Percentiles rank a stretch among this genome's conserved stretches.
Evolutionary conservation across 2,329 filamentous ascomycete species (phyloP).

Genomic region (Ophiostoma piceae): DNA sequence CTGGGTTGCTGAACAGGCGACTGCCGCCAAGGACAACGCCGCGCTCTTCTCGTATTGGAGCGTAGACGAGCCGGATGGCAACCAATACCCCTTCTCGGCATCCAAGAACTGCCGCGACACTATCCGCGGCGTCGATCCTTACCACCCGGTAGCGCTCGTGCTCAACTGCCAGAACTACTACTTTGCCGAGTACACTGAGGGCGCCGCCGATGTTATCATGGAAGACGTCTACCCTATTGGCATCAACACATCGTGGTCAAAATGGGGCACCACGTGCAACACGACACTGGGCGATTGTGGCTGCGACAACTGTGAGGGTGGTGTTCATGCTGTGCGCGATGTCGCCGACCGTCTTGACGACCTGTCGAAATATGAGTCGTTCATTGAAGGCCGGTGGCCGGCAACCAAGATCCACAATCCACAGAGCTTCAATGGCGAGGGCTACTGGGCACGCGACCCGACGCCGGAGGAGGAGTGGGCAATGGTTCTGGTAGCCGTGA

Average conservation of each 20-base stretch:
- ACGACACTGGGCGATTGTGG: constrained; percentile 57
- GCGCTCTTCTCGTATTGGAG: constrained; percentile 44
- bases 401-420: constrained; percentile 43
- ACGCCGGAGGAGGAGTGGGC: constrained; percentile 40
- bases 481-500: constrained; percentile 43
- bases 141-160: constrained; percentile 55
- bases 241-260: constrained; percentile 50
- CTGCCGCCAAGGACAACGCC: constrained; percentile 38
- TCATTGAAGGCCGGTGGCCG: constrained; percentile 39
- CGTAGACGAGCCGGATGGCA: constrained; percentile 51
- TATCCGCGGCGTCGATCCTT: constrained; percentile 50
- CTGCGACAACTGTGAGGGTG: constrained; percentile 55
- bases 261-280: constrained; percentile 54
- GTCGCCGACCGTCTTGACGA: constrained; percentile 39
- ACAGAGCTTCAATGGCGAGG: constrained; percentile 45
- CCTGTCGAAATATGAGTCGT: constrained; percentile 37
- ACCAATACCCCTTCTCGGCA: constrained; percentile 48
- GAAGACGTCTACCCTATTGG: constrained; percentile 56
- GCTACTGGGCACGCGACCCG: constrained; percentile 45
- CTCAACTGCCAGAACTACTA: constrained; percentile 60
- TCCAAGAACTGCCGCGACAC: constrained; percentile 40
- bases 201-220: constrained; percentile 55
- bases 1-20: constrained; percentile 38
- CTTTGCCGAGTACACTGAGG: constrained; percentile 47
- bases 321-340: constrained; percentile 46